Evolutionary conservation across 2,329 filamentous ascomycete genomes (phyloP).

Genomic region (Juglanconis oblonga): DNA sequence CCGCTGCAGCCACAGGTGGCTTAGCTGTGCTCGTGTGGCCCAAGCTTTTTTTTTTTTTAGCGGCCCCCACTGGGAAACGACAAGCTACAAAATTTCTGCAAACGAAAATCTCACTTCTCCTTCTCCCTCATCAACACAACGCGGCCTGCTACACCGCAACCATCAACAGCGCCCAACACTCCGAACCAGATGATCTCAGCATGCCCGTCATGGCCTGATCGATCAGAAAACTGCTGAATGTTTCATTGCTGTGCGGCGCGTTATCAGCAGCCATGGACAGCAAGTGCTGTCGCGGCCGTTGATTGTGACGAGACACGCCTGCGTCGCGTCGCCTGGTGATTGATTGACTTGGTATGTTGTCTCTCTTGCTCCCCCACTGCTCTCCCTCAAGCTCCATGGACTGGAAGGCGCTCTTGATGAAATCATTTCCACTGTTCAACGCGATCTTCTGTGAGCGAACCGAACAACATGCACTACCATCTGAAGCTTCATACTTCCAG

Average conservation of each 20-base stretch:
- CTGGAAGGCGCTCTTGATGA: slow-evolving; percentile 49
- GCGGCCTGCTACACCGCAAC: background rate
- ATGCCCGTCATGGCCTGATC: background rate
- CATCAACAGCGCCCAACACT: background rate
- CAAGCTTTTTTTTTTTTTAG: background rate
- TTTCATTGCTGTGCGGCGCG: background rate
- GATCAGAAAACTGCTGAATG: background rate
- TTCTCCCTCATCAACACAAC: background rate
- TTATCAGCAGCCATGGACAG: background rate
- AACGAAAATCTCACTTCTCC: background rate
- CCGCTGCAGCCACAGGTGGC: background rate
- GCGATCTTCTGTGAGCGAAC: slow-evolving; percentile 57
- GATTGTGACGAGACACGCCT: background rate
- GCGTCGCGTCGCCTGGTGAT: background rate
- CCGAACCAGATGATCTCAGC: background rate
- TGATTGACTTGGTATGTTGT: slow-evolving; percentile 5
- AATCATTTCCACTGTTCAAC: slow-evolving; percentile 54
- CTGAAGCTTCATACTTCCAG: slow-evolving; percentile 47
- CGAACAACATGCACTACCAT: slow-evolving; percentile 76
- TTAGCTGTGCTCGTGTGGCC: background rate
- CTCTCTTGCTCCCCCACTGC: background rate
- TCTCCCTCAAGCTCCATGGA: slow-evolving; percentile 2
- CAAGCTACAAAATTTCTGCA: background rate
- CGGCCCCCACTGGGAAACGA: background rate
- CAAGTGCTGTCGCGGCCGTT: slow-evolving; percentile 13